Base-by-base conservation (phyloP, 306 rosid species). In the Vigna hirtella region DNA sequence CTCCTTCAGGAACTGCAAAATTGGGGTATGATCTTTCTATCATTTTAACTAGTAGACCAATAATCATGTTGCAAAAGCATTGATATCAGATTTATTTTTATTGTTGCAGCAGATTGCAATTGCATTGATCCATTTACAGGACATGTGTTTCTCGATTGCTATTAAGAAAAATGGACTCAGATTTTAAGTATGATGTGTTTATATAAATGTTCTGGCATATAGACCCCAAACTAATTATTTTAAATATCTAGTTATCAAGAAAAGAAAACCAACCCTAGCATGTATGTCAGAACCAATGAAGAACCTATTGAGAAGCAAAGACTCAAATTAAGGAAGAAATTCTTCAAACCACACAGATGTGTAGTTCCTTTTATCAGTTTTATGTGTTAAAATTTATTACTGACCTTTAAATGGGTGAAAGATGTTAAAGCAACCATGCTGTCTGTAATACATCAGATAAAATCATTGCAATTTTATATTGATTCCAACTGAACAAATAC, bases 81-180 rank as follows among this genome's bases (percentile, higher is more conserved):
- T 88, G 76, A 89, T 80, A 74, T 76, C 84, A 65, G 45, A 73
- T 26, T 68, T 67, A 24, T 79, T 84, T 77, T 77, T 83, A 83
- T 76, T 87, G 82, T 12, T 80, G 78, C 86, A 81, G 90, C 97
- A 90, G 97, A 82, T 79, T 92, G 70, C 93, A 88, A 73, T 82
- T 87, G 82, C 88, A 79, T 7, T 86, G 84, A 56, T 28, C 80
- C 85, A 82, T 82, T 85, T 77, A 68, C 57, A 17, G 66, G 67
- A 79, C 47, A 42, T 80, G 79, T 74, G 83, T 57, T 70, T 52
- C 82, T 82, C 57, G 63, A 72, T 57, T 79, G 72, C 81, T 61
- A 82, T 69, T 87, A 85, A 84, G 88, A 79, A 66, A 66, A 80
- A 78, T 34, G 85, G 81, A 67, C 72, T 79, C 45, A 32, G 76